These are phyloP conservation scores for Ambrosiella beaveri DNA, from an alignment of 2,329 filamentous ascomycete genomes.

Conservation along the genomic window DNA sequence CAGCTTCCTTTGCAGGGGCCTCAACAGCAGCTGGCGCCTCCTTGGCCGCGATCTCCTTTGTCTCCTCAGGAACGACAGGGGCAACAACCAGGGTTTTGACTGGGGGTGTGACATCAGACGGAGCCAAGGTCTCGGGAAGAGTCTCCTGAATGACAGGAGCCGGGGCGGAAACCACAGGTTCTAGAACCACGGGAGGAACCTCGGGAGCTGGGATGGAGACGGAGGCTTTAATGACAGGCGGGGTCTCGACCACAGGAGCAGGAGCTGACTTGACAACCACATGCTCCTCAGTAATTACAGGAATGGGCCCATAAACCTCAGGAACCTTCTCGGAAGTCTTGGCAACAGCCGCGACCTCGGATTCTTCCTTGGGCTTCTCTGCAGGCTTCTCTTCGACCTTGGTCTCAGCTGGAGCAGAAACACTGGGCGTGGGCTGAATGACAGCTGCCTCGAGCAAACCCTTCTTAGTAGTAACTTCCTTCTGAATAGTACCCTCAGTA, in stretches of 20 bases:
- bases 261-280: neutral
- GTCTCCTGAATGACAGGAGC: neutral
- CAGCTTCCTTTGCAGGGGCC: slow-evolving; percentile 4
- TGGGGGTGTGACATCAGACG: neutral
- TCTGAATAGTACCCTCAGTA: slow-evolving; percentile 40
- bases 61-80: neutral
- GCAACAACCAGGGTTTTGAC: neutral
- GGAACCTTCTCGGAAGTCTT: too few species aligned
- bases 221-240: neutral
- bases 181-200: neutral
- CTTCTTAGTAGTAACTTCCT: slow-evolving; percentile 21
- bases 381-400: neutral
- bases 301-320: neutral
- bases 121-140: neutral
- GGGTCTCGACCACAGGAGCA: neutral
- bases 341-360: too few species aligned
- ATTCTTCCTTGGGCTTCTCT: neutral
- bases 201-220: neutral
- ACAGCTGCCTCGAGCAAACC: neutral
- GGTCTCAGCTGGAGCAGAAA: slow-evolving; percentile 9
- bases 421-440: neutral
- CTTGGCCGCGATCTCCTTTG: neutral
- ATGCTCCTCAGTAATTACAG: neutral
- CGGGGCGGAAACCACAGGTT: neutral
- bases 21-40: neutral